Conservation (phyloP, 371 early-diverging fungal genomes). For the Zancudomyces culisetae region DNA sequence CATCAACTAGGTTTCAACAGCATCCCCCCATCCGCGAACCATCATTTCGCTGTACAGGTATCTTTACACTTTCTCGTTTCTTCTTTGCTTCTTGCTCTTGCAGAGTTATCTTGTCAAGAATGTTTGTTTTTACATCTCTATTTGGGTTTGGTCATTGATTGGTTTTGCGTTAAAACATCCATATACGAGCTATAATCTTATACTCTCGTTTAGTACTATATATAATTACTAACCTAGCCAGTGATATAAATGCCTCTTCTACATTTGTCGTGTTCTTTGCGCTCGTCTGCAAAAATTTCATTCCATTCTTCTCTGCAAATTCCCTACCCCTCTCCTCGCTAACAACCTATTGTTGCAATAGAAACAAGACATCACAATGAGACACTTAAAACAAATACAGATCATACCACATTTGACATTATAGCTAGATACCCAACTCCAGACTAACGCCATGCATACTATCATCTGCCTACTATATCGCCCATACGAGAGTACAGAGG, state of each 20-base stretch:
- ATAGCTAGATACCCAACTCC: neutral
- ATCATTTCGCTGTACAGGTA: neutral
- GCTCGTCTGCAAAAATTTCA: conserved; percentile 87
- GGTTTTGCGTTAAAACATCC: too few relatives aligned
- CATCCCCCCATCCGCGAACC: too few relatives aligned
- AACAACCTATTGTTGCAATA: conserved; percentile 29
- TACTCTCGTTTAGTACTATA: neutral
- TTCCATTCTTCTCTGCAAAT: conserved; percentile 67
- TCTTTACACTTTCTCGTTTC: neutral
- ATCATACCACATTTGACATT: neutral
- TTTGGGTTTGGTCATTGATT: too few relatives aligned
- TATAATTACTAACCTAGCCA: conserved; percentile 52
- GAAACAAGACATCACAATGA: neutral
- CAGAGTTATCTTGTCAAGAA: neutral
- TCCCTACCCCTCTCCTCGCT: conserved; percentile 59
- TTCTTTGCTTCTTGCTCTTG: neutral
- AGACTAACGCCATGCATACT: conserved; percentile 47
- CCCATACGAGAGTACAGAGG: too few relatives aligned
- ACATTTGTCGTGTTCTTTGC: conserved; percentile 95
- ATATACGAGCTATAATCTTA: neutral
- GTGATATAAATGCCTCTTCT: conserved; percentile 91
- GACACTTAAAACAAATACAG: neutral
- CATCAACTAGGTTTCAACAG: too few relatives aligned
- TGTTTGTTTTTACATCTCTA: too few relatives aligned
- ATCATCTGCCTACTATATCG: too few relatives aligned